Conservation (phyloP, 306 rosid species). For the Sicyos edulis region DNA sequence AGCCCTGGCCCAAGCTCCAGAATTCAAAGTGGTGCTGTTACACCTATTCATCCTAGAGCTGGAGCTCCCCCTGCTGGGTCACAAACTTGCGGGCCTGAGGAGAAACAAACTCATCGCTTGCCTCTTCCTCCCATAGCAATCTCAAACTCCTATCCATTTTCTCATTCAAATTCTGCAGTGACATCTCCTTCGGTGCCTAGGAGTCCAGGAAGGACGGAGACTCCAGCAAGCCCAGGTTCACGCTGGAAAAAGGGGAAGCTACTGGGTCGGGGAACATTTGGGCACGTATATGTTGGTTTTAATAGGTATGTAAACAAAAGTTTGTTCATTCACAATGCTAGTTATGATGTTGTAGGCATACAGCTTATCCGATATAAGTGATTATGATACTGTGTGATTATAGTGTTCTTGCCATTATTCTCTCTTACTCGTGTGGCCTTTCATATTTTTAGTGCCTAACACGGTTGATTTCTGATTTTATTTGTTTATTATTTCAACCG, state of each 20-base stretch:
- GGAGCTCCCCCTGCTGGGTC: slow-evolving; percentile 58
- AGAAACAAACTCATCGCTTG: slow-evolving; percentile 87
- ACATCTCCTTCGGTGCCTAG: slow-evolving; percentile 97
- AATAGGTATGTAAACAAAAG: slow-evolving; percentile 47
- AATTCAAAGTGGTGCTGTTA: slow-evolving; percentile 98
- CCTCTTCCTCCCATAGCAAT: slow-evolving; percentile 88
- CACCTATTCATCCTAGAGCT: slow-evolving; percentile 92
- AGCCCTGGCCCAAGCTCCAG: slow-evolving; percentile 93
- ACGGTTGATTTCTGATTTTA: slow-evolving; percentile 13
- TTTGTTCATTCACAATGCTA: not conserved
- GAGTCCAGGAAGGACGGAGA: slow-evolving; percentile 96
- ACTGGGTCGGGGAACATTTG: slow-evolving; percentile 93
- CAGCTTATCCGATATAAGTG: not conserved
- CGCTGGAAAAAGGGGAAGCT: slow-evolving; percentile 98
- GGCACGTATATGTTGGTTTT: slow-evolving; percentile 93
- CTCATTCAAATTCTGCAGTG: slow-evolving; percentile 91
- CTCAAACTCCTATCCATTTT: slow-evolving; percentile 53
- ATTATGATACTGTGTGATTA: slow-evolving; percentile 8
- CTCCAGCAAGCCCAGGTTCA: slow-evolving; percentile 73
- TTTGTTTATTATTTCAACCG: slow-evolving; percentile 17
- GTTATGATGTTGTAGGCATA: not conserved
- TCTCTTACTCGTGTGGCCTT: not conserved
- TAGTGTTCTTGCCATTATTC: not conserved
- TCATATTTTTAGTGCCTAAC: not conserved
- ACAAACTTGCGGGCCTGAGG: slow-evolving; percentile 70